Percentiles rank a stretch among this genome's conserved stretches.
phyloP scores from a whole-genome alignment of 208 protist species.

The Crithidia fasciculata region DNA sequence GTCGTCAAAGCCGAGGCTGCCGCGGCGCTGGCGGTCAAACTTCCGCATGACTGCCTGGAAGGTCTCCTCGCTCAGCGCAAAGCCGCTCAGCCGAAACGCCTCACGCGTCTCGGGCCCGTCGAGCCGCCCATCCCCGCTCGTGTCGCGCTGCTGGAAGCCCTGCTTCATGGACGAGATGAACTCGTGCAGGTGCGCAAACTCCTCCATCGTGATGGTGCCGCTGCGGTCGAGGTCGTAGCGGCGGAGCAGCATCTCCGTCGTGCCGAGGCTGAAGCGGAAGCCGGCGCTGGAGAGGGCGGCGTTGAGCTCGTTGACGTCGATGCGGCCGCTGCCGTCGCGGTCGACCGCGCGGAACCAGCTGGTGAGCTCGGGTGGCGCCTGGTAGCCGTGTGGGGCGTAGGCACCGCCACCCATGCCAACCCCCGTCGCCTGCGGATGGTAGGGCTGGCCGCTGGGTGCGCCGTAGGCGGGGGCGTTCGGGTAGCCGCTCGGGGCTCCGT shows the following conservation, averaged over 20 bases:
- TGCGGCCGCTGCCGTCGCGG: slow-evolving; percentile 53
- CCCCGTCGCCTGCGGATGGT: neutral
- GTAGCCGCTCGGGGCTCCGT: slow-evolving; percentile 5
- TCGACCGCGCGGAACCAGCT: slow-evolving; percentile 78
- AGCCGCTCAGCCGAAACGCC: slow-evolving; percentile 48
- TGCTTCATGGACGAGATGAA: slow-evolving; percentile 64
- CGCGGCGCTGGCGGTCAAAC: slow-evolving; percentile 66
- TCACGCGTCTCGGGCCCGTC: slow-evolving; percentile 55
- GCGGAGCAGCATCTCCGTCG: slow-evolving; percentile 67
- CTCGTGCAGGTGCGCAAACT: slow-evolving; percentile 72
- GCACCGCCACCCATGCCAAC: neutral
- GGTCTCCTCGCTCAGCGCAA: slow-evolving; percentile 52
- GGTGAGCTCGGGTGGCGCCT: slow-evolving; percentile 30
- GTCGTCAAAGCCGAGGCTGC: slow-evolving; percentile 75
- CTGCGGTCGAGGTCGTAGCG: slow-evolving; percentile 75
- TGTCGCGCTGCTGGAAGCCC: slow-evolving; percentile 62
- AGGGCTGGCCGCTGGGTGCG: neutral
- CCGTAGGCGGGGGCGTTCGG: neutral
- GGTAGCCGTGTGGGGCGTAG: slow-evolving; percentile 15
- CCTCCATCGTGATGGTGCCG: slow-evolving; percentile 62
- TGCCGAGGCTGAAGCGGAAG: slow-evolving; percentile 63
- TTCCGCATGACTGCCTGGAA: slow-evolving; percentile 79
- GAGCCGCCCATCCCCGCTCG: slow-evolving; percentile 45
- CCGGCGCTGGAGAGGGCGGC: slow-evolving; percentile 61
- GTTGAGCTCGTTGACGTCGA: slow-evolving; percentile 71